phyloP scores from a whole-genome alignment of 305 asterid species.

The Plantago lanceolata region DNA sequence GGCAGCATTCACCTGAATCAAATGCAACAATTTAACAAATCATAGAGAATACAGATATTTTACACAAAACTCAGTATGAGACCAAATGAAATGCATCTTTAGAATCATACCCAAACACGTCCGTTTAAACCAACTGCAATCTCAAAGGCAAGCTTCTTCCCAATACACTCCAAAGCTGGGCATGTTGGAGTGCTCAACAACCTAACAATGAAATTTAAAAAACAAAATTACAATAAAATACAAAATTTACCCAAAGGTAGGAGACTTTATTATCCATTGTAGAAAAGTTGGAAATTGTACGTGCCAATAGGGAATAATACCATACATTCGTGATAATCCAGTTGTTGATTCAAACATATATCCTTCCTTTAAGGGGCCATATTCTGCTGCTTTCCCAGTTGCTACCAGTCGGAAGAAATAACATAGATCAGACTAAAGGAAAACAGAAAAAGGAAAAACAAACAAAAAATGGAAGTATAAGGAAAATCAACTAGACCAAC shows the following conservation, averaged over 20 bases:
- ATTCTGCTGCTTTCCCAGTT: constrained; percentile 83
- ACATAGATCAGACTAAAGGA: constrained; percentile 9
- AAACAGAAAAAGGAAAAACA: not conserved
- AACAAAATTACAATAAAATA: constrained; percentile 19
- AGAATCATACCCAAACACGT: constrained; percentile 81
- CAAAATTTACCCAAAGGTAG: constrained; percentile 14
- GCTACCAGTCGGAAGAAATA: constrained; percentile 37
- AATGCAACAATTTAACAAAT: not conserved
- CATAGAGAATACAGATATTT: not conserved
- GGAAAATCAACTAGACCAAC: constrained; percentile 42
- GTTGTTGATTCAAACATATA: constrained; percentile 89
- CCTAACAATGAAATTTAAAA: constrained; percentile 40
- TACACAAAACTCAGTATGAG: constrained; percentile 12
- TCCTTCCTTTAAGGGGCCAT: constrained; percentile 85
- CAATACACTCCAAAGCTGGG: constrained; percentile 82
- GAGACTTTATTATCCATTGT: no score
- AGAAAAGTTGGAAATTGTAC: constrained; percentile 5
- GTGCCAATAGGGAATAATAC: constrained; percentile 9
- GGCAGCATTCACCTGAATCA: constrained; percentile 65
- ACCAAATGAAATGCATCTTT: constrained; percentile 4
- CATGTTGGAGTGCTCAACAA: constrained; percentile 77
- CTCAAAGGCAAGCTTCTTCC: constrained; percentile 91
- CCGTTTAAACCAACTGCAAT: constrained; percentile 90
- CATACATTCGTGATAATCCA: constrained; percentile 84
- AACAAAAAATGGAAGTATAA: not conserved